Percentiles rank a stretch among this genome's conserved stretches.
These are phyloP conservation scores for Hippophae rhamnoides DNA, from an alignment of 306 rosid species.

Conservation along the genomic window DNA sequence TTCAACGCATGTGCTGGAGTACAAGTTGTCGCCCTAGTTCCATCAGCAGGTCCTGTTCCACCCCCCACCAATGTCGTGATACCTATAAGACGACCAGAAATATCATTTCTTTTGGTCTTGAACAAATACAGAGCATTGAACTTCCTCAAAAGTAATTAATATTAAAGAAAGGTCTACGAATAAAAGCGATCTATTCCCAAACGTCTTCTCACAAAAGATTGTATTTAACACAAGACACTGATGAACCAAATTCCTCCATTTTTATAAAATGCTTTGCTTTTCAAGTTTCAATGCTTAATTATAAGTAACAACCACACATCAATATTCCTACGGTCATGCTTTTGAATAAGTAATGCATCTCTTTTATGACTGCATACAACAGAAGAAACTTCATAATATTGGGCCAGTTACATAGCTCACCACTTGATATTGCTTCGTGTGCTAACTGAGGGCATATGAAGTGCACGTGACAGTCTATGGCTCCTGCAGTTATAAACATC, in stretches of 20 bases:
- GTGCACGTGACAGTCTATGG: slow-evolving; percentile 89
- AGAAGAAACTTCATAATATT: background rate
- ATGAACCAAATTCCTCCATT: slow-evolving; percentile 4
- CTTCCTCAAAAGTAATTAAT: slow-evolving; percentile 5
- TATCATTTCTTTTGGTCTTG: background rate
- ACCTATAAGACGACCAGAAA: slow-evolving; percentile 36
- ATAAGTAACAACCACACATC: background rate
- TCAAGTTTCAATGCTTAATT: slow-evolving; percentile 1
- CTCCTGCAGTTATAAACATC: slow-evolving; percentile 81
- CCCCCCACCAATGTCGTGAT: slow-evolving; percentile 88
- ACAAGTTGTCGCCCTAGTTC: slow-evolving; percentile 93
- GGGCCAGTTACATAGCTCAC: slow-evolving; percentile 30
- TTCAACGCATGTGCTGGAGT: slow-evolving; percentile 75
- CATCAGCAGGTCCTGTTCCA: slow-evolving; percentile 92
- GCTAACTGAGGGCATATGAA: slow-evolving; percentile 87
- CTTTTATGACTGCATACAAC: background rate
- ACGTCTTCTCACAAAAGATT: background rate
- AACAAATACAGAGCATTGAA: background rate
- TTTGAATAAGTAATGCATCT: too few relatives aligned
- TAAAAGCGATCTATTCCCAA: background rate
- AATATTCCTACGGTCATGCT: background rate
- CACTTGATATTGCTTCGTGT: slow-evolving; percentile 73
- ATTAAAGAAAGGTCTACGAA: background rate
- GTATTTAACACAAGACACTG: slow-evolving; percentile 10
- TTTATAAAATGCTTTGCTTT: slow-evolving; percentile 3